These are phyloP conservation scores for Rossbeevera mucosa DNA, from an alignment of 768 basidiomycete species.

Conservation along the genomic window DNA sequence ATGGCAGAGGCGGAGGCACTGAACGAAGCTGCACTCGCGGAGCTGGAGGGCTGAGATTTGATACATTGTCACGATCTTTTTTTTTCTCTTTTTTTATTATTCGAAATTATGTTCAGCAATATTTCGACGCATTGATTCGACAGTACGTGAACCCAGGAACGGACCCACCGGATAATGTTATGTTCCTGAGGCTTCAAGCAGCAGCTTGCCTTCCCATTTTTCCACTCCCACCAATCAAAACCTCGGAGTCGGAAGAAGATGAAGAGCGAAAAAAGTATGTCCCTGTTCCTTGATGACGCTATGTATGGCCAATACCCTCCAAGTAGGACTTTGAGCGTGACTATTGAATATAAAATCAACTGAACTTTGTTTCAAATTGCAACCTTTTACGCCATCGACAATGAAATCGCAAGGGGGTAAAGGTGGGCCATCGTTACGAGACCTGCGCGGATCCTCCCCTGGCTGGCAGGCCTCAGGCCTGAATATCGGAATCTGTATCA, in stretches of 20 bases:
- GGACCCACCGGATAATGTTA: not conserved
- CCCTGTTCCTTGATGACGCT: not conserved
- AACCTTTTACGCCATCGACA: not conserved
- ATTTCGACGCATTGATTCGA: not conserved
- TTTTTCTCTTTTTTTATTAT: conserved; percentile 1
- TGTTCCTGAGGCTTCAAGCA: not conserved
- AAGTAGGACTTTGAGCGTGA: too few species aligned
- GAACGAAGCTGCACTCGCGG: conserved; percentile 71
- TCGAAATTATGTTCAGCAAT: not conserved
- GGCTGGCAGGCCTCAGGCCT: too few species aligned
- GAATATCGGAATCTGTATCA: not conserved
- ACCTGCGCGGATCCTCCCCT: not conserved
- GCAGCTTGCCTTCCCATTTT: not conserved
- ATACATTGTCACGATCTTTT: not conserved
- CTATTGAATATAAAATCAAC: not conserved
- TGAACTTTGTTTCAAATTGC: not conserved
- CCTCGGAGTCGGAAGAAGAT: not conserved
- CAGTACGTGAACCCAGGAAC: not conserved
- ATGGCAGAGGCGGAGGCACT: conserved; percentile 81
- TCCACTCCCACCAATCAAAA: not conserved
- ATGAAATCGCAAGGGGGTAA: not conserved
- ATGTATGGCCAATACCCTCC: too few species aligned
- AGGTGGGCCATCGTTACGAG: not conserved
- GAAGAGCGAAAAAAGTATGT: not conserved
- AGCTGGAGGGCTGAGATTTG: conserved; percentile 45